phyloP scores from a whole-genome alignment of 2,329 filamentous ascomycete genomes.

The Myrmaecium sp. region DNA sequence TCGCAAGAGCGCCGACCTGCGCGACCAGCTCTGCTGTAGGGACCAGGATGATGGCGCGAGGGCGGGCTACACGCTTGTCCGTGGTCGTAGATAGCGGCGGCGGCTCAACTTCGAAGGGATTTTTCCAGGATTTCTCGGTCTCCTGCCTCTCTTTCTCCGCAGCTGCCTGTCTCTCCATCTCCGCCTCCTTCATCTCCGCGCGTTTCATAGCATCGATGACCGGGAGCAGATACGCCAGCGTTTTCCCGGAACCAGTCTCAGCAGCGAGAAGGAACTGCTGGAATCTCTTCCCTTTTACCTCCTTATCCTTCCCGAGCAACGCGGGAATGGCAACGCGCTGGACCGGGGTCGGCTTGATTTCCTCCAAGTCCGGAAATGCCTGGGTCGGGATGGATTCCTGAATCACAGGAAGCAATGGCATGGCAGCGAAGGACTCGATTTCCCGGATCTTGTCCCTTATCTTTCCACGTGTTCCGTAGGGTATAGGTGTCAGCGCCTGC shows the following conservation, averaged over 20 bases:
- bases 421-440: conserved; percentile 64
- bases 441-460: conserved; percentile 46
- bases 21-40: conserved; percentile 83
- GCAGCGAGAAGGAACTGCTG: conserved; percentile 71
- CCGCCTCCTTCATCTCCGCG: conserved; percentile 40
- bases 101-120: conserved; percentile 38
- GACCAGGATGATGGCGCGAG: conserved; percentile 70
- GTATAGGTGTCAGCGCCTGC: conserved; percentile 54
- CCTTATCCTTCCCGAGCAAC: conserved; percentile 43
- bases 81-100: conserved; percentile 41
- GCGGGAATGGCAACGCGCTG: conserved; percentile 79
- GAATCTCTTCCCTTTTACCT: conserved; percentile 19
- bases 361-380: conserved; percentile 55
- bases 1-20: conserved; percentile 69
- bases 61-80: too few relatives aligned
- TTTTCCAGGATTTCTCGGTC: conserved; percentile 9
- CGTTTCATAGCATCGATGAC: conserved; percentile 72
- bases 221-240: conserved; percentile 78
- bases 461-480: conserved; percentile 50
- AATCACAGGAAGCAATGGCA: conserved; percentile 56
- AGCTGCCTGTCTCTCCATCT: conserved; percentile 36
- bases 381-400: conserved; percentile 56
- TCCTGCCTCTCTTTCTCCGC: conserved; percentile 26
- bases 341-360: conserved; percentile 70
- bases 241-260: conserved; percentile 95